Evolutionary conservation across 345 rosid species (phyloP), one percentile per base, ranked within the genome.

Genomic region (Boechera stricta): DNA sequence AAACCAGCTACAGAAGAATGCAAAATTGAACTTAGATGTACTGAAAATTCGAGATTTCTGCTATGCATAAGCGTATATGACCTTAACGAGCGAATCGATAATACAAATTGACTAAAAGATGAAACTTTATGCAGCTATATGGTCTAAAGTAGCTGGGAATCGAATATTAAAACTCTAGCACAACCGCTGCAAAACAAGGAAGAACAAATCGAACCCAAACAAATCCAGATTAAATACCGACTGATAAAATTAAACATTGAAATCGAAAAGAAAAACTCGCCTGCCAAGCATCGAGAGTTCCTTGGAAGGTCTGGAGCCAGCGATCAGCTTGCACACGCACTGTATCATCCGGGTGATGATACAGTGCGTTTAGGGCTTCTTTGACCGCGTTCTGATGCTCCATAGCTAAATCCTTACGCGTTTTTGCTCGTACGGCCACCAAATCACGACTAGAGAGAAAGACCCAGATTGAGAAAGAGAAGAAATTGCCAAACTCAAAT

Each of bases 261-360:
- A 68, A 60, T 35, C 0, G 11, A 7, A 18, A 54, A 33, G 3
- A 51, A 8, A 29, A 64, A 48, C 57, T 70, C 62, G 85, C 98
- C 98, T 93, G 97, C 99, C 99, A 96, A 65, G 99, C 98, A 80
- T 96, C 98, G 83, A 96, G 77, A 28, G 98, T 93, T 82, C 87
- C 95, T 72, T 96, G 98, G 80, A 96, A 93, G 56, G 81, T 86
- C 76, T 93, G 99, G 35, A 95, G 86, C 96, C 94, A 95, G 5
- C 85, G 91, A 91, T 95, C 99, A 67, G 99, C 99, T 76, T 90
- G 85, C 76, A 82, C 82, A 56, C 97, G 98, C 35, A 89, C 87
- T 63, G 81, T 77, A 77, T 91, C 99, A 70, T 96, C 98, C 24
- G 98, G 98, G 74, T 90, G 96, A 89, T 92, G 98, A 77, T 95